Evolutionary conservation across 2,329 filamentous ascomycete genomes (phyloP), one percentile per base, ranked within the genome.

Genomic region (Colletotrichum coccodes): DNA sequence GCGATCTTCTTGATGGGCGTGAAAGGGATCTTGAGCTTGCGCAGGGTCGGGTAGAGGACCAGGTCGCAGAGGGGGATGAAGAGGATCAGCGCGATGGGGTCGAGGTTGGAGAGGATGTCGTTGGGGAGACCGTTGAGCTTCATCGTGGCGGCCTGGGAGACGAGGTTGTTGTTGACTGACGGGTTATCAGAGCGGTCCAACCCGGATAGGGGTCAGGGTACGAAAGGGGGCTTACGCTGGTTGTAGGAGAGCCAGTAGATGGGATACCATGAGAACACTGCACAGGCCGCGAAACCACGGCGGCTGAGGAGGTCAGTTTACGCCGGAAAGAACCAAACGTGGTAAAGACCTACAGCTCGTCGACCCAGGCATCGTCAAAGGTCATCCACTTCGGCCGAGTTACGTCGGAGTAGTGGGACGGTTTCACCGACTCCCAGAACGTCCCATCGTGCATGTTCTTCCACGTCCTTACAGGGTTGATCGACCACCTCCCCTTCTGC

Each of bases 291-390:
- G 71, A 92, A 85, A 9, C 91, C 92, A 79, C 92, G 89, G 49
- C 84, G 84, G 5, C 66, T 69, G n/a, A 6, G 52, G 23, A 2
- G 18, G 53, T 38, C n/a, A 44, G 28, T 30, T 26, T 7, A 11
- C 7, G n/a, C 26, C 40, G 14, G 12, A 2, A 32, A 12, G 28
- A 8, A 30, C 4, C 40, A 3, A 18, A 18, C 28, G 8, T 16
- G 4, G 38, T 16, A 6, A 62, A 30, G 18, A 67, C 66, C 50
- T 23, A 69, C 32, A 94, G 86, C 76, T 94, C 91, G 75, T 93
- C 92, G 42, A 95, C 92, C 91, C 91, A 95, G 23, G 87, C 87
- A 72, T 95, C 92, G 71, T 94, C 91, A 73, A 94, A 94, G 3
- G 87, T 91, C 90, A 94, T 94, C 91, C 91, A 94, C 1, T 73